These are phyloP conservation scores for Nitzschia putrida DNA, from an alignment of 108 stramenopile genomes.

Conservation along the genomic window DNA sequence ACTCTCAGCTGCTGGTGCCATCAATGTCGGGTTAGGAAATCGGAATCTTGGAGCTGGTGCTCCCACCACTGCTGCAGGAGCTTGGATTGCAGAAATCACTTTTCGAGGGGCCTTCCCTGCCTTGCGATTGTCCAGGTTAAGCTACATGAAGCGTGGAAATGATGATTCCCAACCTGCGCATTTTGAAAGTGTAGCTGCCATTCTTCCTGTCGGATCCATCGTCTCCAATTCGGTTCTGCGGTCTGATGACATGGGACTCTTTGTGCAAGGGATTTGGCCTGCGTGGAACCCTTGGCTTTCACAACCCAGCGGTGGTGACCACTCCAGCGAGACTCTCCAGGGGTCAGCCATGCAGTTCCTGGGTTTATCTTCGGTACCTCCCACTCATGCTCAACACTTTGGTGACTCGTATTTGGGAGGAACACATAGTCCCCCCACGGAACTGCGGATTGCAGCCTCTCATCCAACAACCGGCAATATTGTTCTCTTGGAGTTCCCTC, in stretches of 20 bases:
- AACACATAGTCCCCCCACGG: constrained; percentile 76
- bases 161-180: constrained; percentile 76
- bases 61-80: constrained; percentile 63
- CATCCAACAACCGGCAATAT: constrained; percentile 52
- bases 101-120: constrained; percentile 80
- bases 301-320: constrained; percentile 15
- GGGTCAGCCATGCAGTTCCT: constrained; percentile 65
- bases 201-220: constrained; percentile 70
- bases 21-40: constrained; percentile 27
- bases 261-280: constrained; percentile 78
- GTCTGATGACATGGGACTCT: constrained; percentile 40
- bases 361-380: constrained; percentile 47
- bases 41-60: constrained; percentile 22
- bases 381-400: constrained; percentile 35
- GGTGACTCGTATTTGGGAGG: constrained; percentile 58
- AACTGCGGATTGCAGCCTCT: constrained; percentile 65
- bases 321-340: constrained; percentile 37
- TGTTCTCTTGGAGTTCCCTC: constrained; percentile 73
- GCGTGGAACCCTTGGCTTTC: constrained; percentile 80
- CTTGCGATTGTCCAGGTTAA: constrained; percentile 72
- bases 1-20: constrained; percentile 5
- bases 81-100: constrained; percentile 85
- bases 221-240: constrained; percentile 46
- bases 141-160: constrained; percentile 75
- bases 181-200: constrained; percentile 85